Evolutionary conservation across 352 stramenopile species (phyloP), one percentile per base, ranked within the genome.

Genomic region (Phytophthora sansomeana): DNA sequence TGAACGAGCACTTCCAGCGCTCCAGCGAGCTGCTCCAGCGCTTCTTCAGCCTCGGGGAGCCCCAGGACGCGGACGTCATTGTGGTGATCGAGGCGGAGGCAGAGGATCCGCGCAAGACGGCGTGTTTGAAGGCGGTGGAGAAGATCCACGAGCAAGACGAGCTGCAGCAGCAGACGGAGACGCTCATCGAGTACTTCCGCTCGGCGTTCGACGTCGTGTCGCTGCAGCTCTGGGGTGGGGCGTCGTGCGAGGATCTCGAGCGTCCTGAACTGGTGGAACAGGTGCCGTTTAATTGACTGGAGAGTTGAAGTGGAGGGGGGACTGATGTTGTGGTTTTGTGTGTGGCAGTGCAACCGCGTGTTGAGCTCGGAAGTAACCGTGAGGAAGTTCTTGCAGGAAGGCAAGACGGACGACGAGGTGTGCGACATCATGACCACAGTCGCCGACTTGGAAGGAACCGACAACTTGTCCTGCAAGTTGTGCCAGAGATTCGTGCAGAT

Each of bases 401-500:
- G 77, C 19, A 77, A 78, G 52, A 73, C 72, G 9, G 60, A 85
- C 28, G 67, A 80, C 5, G 72, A 89, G 49, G 75, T 89, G 33
- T 92, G 84, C 32, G 77, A 81, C 36, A 46, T 73, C n/a, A 65
- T 83, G 44, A 24, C 47, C 39, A 19, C 38, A 32, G 52, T 71
- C 32, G 44, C 41, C 26, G 61, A 78, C n/a, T 21, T 72, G 39
- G 71, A 79, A 14, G 61, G 51, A 16, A 50, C 56, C 35, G 72
- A 87, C 57, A 46, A 63, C 14, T 44, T 91, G 26, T 85, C 81
- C 43, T 93, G 85, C 57, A 87, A 87, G 58, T 72, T 93, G 43
- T 93, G 85, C 75, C 73, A 90, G 59, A 77, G 81, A 39, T 91
- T 94, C 49, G 79, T 94, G 58, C 59, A 90, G 48, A 91, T 94